Evolutionary conservation across 2,329 filamentous ascomycete species (phyloP), one percentile per base, ranked within the genome.

Genomic region (Cercospora berteroae): DNA sequence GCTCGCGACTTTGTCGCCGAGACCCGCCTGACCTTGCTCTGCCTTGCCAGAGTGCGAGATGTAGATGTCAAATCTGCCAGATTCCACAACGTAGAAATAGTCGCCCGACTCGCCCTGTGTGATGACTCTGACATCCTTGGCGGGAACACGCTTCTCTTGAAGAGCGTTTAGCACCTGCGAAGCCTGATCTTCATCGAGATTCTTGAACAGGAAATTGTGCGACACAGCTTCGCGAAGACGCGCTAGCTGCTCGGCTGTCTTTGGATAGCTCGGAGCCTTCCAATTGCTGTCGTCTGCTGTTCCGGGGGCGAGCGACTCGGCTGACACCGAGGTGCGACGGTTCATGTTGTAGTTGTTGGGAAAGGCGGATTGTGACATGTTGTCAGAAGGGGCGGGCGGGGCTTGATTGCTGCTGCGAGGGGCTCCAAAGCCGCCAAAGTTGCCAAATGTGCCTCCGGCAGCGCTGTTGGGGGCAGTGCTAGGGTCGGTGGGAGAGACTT

Each of bases 61-160:
- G 77, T 95, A 92, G 66, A 98, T 90, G 74, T 97, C 93, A 76
- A 98, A 98, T 23, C 85, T 85, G 48, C 95, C 95, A 71, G 90
- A 91, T 79, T 99, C 95, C 18, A 98, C 93, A 27, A 99, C 89
- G 79, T 99, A 99, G 82, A 99, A 99, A 83, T 91, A 98, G 80
- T 99, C 95, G 52, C 95, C 95, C 0, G 94, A 90, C 76, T 98
- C 95, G 64, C 95, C 95, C 82, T 99, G 95, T 60, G 89, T 90
- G 73, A 99, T 98, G 67, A 99, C 93, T 86, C 97, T 86, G 78
- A 89, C 89, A 72, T 89, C 94, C 81, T 95, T 96, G 70, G 93
- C 92, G 1, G 95, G 95, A 74, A 98, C 96, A 6, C 92, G 91
- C 80, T 98, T 98, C 81, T 99, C 95, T 68, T 96, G 89, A 73